Base-by-base conservation (phyloP, 495 filamentous ascomycete species). In the Xylaria palmicola region DNA sequence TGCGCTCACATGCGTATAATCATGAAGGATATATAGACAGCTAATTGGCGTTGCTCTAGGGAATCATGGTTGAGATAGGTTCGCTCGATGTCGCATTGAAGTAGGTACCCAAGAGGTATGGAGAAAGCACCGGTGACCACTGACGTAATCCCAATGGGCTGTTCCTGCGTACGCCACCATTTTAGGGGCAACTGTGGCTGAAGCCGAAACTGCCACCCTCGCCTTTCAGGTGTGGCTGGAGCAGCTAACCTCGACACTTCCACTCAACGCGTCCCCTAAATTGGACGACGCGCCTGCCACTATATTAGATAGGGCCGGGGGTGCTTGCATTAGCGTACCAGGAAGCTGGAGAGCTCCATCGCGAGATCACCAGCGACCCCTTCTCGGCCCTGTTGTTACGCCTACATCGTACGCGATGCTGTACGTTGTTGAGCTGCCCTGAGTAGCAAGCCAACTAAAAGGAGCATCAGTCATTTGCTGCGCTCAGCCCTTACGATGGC, bases 401-500 rank as follows among this genome's bases (percentile, higher is more conserved):
- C 6, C 39, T 19, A n/a, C 34, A 22, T 9, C 6, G 5, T 19
- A 41, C 43, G 2, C 43, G 7, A 24, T 49, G n/a, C 26, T 29
- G 40, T 26, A 27, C 49, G 27, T 54, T 61, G 49, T n/a, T 55
- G 40, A 61, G 55, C 48, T 48, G 49, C 34, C 49, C 32, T 20
- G 7, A 39, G 20, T 17, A 37, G n/a, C 22, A 51, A 40, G 9
- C 9, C 36, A 40, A 7, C 20, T 19, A 34, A 57, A 26, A 7
- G 8, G 17, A 37, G 22, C 7, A 36, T 40, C 45, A 36, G 13
- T 24, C 43, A 44, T n/a, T 50, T 45, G 8, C 36, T 29, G 41
- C 55, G 66, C 37, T 20, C 30, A n/a, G n/a, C 20, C 5, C 32
- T 1, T 4, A 37, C 6, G 5, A 81, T 81, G 79, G 68, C 75